These are phyloP conservation scores for Alternaria incomplexa DNA, from an alignment of 2,329 filamentous ascomycete genomes.

Conservation along the genomic window DNA sequence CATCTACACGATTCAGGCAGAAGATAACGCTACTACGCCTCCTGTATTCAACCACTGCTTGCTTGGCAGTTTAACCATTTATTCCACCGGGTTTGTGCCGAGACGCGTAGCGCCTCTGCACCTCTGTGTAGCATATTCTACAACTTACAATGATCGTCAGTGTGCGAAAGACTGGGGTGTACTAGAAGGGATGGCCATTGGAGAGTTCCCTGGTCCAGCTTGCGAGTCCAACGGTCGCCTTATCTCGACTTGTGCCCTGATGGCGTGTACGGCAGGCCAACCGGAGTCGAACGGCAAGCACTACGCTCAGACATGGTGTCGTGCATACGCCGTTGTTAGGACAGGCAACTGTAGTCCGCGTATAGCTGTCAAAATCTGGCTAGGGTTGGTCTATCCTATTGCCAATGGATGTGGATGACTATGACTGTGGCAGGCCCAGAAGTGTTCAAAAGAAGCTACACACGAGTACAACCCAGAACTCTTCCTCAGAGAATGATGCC, in stretches of 20 bases:
- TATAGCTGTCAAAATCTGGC: not conserved
- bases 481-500: not conserved
- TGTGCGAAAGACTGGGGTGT: not conserved
- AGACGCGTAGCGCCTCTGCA: not conserved
- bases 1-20: not conserved
- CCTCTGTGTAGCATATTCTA: not conserved
- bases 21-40: conserved; percentile 2
- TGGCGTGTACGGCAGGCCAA: not conserved
- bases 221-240: not conserved
- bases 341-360: not conserved
- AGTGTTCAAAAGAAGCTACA: not conserved
- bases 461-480: not conserved
- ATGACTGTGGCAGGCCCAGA: not conserved
- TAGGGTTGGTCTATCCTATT: not conserved
- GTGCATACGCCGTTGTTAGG: not conserved
- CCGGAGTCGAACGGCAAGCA: not conserved
- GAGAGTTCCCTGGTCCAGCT: not conserved
- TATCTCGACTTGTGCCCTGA: conserved; percentile 1
- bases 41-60: not conserved
- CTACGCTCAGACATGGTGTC: conserved; percentile 1
- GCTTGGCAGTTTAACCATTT: not conserved
- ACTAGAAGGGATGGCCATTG: not conserved
- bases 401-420: not conserved
- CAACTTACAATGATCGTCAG: conserved; percentile 7
- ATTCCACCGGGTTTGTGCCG: not conserved